Percentiles rank a stretch among this genome's conserved stretches.
Evolutionary conservation across 208 protist genomes (phyloP).

Genomic region (Porcisia deanei): DNA sequence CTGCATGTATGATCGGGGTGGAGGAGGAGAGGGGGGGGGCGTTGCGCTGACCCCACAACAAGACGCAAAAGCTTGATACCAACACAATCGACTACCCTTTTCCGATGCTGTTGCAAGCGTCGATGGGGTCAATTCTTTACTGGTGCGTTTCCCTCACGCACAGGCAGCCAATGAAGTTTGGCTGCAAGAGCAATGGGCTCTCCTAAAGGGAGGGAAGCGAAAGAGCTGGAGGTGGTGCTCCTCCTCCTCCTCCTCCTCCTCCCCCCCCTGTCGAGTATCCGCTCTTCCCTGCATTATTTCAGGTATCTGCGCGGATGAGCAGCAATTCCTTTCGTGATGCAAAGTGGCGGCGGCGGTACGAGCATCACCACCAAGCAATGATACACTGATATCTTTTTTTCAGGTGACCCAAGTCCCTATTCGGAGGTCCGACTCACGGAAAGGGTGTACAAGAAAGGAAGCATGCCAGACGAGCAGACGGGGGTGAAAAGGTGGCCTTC

Average conservation of each 20-base stretch:
- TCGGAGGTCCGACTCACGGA: not conserved
- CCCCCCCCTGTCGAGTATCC: too few relatives aligned
- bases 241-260: too few relatives aligned
- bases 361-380: not conserved
- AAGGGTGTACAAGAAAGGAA: not conserved
- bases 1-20: not conserved
- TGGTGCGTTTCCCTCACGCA: not conserved
- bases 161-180: not conserved
- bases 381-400: not conserved
- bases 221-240: too few relatives aligned
- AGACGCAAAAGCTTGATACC: not conserved
- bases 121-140: not conserved
- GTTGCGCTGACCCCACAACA: too few relatives aligned
- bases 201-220: too few relatives aligned
- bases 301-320: too few relatives aligned
- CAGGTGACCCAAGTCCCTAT: not conserved
- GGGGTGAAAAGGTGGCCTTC: not conserved
- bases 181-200: not conserved
- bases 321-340: too few relatives aligned
- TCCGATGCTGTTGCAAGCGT: not conserved
- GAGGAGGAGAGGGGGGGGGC: not conserved
- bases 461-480: not conserved
- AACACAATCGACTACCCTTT: not conserved
- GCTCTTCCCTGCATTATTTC: too few relatives aligned
- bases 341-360: not conserved